Percentiles rank a stretch among this genome's conserved stretches.
phyloP scores from a whole-genome alignment of 352 stramenopile genomes.

The Pythium sukuiense region DNA sequence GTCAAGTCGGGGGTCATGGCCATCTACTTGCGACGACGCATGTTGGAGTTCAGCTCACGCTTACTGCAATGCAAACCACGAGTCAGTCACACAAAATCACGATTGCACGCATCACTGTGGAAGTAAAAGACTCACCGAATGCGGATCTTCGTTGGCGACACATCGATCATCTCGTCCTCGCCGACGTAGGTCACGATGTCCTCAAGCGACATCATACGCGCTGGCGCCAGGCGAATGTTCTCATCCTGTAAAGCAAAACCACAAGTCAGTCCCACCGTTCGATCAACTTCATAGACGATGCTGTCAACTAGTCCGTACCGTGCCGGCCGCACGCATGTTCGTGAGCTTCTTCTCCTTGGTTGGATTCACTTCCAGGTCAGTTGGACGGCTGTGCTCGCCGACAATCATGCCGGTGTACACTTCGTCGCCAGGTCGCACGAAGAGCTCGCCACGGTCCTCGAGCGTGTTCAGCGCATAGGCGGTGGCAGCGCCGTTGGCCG shows the following conservation, averaged over 20 bases:
- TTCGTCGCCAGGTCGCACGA: constrained; percentile 93
- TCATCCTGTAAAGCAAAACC: constrained; percentile 76
- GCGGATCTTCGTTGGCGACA: constrained; percentile 94
- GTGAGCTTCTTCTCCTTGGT: constrained; percentile 96
- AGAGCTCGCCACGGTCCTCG: constrained; percentile 94
- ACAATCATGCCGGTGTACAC: constrained; percentile 99
- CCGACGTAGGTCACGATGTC: constrained; percentile 97
- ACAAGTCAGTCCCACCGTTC: neutral
- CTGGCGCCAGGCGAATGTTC: constrained; percentile 92
- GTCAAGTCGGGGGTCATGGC: neutral
- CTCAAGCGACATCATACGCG: constrained; percentile 94
- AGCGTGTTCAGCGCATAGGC: constrained; percentile 93
- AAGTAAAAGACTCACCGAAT: constrained; percentile 52
- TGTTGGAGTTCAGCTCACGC: constrained; percentile 63
- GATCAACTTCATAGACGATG: neutral
- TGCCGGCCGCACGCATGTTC: constrained; percentile 95
- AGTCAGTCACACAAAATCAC: neutral
- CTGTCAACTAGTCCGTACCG: constrained; percentile 33
- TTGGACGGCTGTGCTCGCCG: constrained; percentile 94
- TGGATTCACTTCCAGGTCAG: constrained; percentile 98
- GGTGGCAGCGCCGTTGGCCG: constrained; percentile 64
- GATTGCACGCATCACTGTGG: neutral
- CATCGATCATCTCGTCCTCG: constrained; percentile 98
- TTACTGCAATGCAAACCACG: constrained; percentile 36
- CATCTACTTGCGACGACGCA: constrained; percentile 65